phyloP scores from a whole-genome alignment of 1,284 basidiomycete genomes.

The Melampsora occidentalis region DNA sequence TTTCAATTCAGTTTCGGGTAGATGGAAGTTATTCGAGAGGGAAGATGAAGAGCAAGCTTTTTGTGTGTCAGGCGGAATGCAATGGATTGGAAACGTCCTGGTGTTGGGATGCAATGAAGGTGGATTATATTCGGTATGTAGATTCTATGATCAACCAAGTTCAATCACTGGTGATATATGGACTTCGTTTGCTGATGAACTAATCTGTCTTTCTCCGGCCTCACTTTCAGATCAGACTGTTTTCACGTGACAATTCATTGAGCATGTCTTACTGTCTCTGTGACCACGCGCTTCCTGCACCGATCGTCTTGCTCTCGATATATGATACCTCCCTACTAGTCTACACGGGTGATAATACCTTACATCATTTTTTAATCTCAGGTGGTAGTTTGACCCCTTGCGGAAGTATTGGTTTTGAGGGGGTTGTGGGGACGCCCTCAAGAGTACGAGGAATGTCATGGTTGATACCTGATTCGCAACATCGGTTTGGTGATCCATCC shows the following conservation, averaged over 20 bases:
- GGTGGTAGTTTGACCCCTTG: conserved; percentile 59
- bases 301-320: conserved; percentile 78
- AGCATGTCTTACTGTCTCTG: conserved; percentile 79
- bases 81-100: conserved; percentile 96
- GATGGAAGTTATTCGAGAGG: conserved; percentile 88
- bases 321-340: conserved; percentile 96
- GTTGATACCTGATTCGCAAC: conserved; percentile 91
- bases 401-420: conserved; percentile 90
- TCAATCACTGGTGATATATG: background rate
- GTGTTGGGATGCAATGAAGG: conserved; percentile 74
- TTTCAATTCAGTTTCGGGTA: conserved; percentile 85
- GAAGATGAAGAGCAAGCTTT: conserved; percentile 87
- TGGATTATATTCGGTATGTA: conserved; percentile 23
- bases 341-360: conserved; percentile 92
- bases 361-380: conserved; percentile 82
- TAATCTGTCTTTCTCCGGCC: background rate
- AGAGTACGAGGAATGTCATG: conserved; percentile 90
- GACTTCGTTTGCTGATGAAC: too few species aligned
- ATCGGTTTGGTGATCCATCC: conserved; percentile 87
- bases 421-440: conserved; percentile 79
- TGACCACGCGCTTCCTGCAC: conserved; percentile 71
- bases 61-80: conserved; percentile 79
- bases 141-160: background rate
- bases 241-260: conserved; percentile 92
- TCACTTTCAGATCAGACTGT: conserved; percentile 71